Percentiles rank a stretch among this genome's conserved stretches.
These are phyloP conservation scores for Uromyces viciae-fabae DNA, from an alignment of 1,284 basidiomycete species.

Conservation along the genomic window DNA sequence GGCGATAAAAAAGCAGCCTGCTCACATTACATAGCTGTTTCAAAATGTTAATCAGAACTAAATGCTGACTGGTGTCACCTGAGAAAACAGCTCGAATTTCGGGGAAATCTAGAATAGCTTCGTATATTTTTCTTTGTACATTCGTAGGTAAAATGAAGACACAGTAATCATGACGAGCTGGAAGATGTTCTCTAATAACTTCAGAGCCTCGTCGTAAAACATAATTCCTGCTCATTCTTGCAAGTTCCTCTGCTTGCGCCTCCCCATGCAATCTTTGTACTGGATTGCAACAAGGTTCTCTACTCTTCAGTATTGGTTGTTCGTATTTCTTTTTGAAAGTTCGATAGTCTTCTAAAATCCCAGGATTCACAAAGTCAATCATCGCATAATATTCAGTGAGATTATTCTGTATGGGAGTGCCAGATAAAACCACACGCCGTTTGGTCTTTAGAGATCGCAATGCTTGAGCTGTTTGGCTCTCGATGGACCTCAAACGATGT, in stretches of 20 bases:
- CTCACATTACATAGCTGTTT: conserved; percentile 93
- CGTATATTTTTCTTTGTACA: conserved; percentile 76
- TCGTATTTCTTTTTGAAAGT: conserved; percentile 66
- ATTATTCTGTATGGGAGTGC: conserved; percentile 90
- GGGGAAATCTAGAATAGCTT: conserved; percentile 68
- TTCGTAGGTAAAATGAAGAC: conserved; percentile 79
- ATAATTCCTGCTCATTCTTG: conserved; percentile 74
- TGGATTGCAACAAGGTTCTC: conserved; percentile 68
- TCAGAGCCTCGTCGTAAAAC: conserved; percentile 78
- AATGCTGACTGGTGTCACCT: conserved; percentile 69
- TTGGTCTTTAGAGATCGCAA: conserved; percentile 62
- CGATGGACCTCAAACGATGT: conserved; percentile 86
- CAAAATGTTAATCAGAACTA: conserved; percentile 74
- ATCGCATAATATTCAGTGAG: conserved; percentile 92
- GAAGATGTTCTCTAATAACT: conserved; percentile 76
- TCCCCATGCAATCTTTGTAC: conserved; percentile 73
- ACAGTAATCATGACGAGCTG: conserved; percentile 90
- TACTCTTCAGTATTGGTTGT: conserved; percentile 78
- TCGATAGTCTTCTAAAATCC: conserved; percentile 62
- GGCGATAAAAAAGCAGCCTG: conserved; percentile 54
- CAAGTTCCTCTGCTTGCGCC: conserved; percentile 61
- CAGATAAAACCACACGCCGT: conserved; percentile 69
- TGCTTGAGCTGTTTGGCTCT: conserved; percentile 80
- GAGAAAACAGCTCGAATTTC: conserved; percentile 65
- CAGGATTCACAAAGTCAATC: conserved; percentile 93